These are phyloP conservation scores for Haematococcus lacustris DNA, from an alignment of 139 green algal species.

Conservation along the genomic window DNA sequence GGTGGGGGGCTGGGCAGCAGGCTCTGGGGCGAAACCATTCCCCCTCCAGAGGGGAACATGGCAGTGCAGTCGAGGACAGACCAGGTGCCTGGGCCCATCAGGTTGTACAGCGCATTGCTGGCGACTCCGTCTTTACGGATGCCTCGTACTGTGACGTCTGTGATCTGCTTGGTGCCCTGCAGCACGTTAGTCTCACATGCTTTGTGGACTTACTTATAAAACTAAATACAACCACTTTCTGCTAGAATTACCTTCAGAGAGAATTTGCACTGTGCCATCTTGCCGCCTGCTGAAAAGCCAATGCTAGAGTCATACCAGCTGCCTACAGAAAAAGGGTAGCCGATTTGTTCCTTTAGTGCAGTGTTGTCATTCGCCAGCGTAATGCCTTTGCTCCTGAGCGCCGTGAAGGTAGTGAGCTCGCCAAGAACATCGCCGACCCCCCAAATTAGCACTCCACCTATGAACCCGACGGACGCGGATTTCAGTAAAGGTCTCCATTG, in stretches of 20 bases:
- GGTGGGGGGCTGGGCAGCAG: conserved; percentile 30
- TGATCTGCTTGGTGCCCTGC: conserved; percentile 28
- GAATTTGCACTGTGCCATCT: conserved; percentile 27
- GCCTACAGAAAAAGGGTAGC: conserved; percentile 12
- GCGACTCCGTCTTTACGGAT: not conserved
- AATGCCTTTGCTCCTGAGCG: not conserved
- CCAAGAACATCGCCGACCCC: conserved; percentile 5
- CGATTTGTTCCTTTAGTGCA: conserved; percentile 12
- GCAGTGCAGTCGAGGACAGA: conserved; percentile 34
- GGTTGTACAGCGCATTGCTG: conserved; percentile 21
- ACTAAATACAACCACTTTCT: too few species aligned
- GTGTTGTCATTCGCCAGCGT: conserved; percentile 1
- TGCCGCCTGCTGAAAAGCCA: conserved; percentile 21
- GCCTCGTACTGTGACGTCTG: conserved; percentile 28
- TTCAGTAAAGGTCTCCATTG: not conserved
- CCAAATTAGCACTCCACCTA: conserved; percentile 10
- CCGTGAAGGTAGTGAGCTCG: conserved; percentile 10
- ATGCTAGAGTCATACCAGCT: conserved; percentile 36
- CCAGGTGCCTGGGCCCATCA: conserved; percentile 23
- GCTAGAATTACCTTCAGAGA: conserved; percentile 27
- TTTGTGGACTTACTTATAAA: too few species aligned
- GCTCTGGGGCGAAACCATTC: conserved; percentile 23
- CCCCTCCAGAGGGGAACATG: conserved; percentile 28
- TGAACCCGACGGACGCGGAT: not conserved
- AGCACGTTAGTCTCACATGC: too few species aligned